Base-by-base conservation (phyloP, 352 stramenopile species). In the Phytophthora cactorum region DNA sequence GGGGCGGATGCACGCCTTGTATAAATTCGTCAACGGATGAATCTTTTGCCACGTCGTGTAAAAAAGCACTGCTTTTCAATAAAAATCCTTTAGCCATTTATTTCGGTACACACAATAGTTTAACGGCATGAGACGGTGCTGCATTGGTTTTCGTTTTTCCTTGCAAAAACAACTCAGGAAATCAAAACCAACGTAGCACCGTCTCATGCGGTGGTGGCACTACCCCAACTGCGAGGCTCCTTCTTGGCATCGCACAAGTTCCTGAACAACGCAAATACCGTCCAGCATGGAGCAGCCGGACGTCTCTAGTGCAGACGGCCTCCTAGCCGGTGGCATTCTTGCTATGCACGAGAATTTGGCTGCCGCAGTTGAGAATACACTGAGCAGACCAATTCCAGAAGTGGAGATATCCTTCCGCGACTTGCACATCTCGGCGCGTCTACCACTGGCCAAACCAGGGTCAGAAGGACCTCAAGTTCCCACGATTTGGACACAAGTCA, bases 321-420 rank as follows among this genome's bases (percentile, higher is more conserved):
- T 90, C 28, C 58, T 90, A 51, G 78, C 71, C 3, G 61, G 54
- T 9, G 82, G 79, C 27, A 68, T 84, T 32, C 67, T 87, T 25
- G 69, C 75, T 12, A 88, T 90, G 82, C 71, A 90, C 54, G 60
- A 75, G 49, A 81, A 52, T 31, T 64, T 91, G 46, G 74, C 79
- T 1, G 55, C 67, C 3, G 77, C 77, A 12, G 52, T 86, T 9
- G 77, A 88, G 49, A 70, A 63, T 7, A 61, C 79, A 5, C 38
- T 81, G 1, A 77, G 79, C 6, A 38, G 66, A 29, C 78, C 79
- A 2, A 78, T 88, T 6, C 75, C 79, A 22, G 78, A 75, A 46
- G 70, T 90, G 43, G 78, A 87, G 38, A 77, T 88, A 11, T 72
- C 72, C 46, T 90, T 90, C 55, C 60, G 64, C 15, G 67, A 87